phyloP scores from a whole-genome alignment of 108 stramenopile species.

The Hondaea fermentalgiana region DNA sequence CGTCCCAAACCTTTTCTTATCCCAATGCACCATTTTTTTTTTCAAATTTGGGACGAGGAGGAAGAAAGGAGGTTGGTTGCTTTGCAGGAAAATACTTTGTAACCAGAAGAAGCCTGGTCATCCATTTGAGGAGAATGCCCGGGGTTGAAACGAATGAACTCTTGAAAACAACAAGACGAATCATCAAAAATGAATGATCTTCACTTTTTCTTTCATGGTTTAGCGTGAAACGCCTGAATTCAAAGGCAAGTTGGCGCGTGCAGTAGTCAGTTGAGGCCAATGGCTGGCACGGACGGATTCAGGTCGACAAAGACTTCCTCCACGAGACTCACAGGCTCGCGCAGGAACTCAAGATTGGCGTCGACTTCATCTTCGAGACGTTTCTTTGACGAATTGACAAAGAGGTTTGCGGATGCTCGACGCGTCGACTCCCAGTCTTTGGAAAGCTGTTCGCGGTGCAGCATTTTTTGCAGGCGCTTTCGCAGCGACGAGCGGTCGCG shows the following conservation, averaged over 20 bases:
- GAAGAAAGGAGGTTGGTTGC: no score
- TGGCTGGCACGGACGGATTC: background rate
- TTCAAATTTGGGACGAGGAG: no score
- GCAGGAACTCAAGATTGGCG: background rate
- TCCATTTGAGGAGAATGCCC: no score
- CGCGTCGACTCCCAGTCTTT: background rate
- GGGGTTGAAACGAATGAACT: no score
- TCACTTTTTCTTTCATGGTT: no score
- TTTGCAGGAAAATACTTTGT: no score
- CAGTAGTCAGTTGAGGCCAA: background rate
- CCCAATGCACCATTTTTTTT: no score
- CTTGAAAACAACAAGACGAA: no score
- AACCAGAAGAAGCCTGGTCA: no score
- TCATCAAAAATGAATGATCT: no score
- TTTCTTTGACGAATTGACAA: background rate
- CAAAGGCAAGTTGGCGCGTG: background rate
- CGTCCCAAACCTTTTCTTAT: no score
- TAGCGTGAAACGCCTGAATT: no score
- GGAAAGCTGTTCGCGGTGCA: background rate
- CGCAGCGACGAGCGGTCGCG: background rate
- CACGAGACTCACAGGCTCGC: background rate
- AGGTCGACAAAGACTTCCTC: background rate
- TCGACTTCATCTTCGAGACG: background rate
- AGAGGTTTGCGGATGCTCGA: background rate
- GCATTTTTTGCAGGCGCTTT: slow-evolving; percentile 11